phyloP scores from a whole-genome alignment of 441 rosid species.

The Biscutella laevigata region DNA sequence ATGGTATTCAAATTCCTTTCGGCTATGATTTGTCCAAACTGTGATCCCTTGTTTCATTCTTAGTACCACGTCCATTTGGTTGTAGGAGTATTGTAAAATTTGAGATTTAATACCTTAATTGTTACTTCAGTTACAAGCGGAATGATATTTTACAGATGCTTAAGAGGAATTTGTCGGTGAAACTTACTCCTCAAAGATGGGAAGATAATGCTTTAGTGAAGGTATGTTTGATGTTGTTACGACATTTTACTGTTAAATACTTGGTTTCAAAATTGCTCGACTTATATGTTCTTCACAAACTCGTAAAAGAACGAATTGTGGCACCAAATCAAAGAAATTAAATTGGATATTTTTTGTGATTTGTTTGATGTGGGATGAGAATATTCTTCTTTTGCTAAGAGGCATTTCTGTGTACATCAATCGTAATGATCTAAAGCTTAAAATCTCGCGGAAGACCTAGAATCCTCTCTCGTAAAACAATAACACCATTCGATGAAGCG shows the following conservation, averaged over 20 bases:
- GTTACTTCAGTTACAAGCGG: slow-evolving; percentile 58
- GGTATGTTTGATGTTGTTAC: slow-evolving; percentile 71
- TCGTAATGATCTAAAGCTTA: too few species aligned
- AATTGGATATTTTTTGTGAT: too few species aligned
- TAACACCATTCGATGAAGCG: too few species aligned
- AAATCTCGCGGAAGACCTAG: too few species aligned
- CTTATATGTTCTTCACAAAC: too few species aligned
- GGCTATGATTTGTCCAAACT: not conserved
- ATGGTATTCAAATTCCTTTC: not conserved
- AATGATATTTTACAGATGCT: slow-evolving; percentile 91
- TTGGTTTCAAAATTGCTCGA: not conserved
- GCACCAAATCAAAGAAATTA: too few species aligned
- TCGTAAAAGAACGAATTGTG: too few species aligned
- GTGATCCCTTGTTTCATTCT: not conserved
- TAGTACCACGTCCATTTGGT: not conserved
- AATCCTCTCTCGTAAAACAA: too few species aligned
- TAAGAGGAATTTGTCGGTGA: slow-evolving; percentile 67
- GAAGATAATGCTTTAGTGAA: slow-evolving; percentile 83
- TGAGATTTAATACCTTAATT: slow-evolving; percentile 10
- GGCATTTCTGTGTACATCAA: too few species aligned
- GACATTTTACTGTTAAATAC: slow-evolving; percentile 18
- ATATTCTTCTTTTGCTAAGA: too few species aligned
- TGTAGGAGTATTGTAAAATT: not conserved
- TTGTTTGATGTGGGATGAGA: too few species aligned
- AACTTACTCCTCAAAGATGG: slow-evolving; percentile 90